Evolutionary conservation across 495 filamentous ascomycete species (phyloP).

Genomic region (Parathielavia hyrcaniae): DNA sequence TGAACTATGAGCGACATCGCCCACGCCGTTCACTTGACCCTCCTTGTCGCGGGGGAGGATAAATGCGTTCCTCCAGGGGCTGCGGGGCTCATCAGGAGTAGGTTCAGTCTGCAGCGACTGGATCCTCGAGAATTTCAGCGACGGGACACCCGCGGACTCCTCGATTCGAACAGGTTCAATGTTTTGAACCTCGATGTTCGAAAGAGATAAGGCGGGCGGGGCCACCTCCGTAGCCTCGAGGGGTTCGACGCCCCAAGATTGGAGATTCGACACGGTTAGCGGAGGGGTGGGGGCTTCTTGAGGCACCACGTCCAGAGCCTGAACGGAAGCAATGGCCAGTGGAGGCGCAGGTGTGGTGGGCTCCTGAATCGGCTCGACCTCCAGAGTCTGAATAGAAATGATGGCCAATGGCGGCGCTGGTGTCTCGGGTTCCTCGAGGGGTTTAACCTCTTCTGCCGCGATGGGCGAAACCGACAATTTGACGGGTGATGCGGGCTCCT

Average conservation of each 20-base stretch:
- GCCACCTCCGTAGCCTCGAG: slow-evolving; percentile 13
- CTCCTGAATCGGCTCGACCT: slow-evolving; percentile 36
- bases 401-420: slow-evolving; percentile 27
- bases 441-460: slow-evolving; percentile 26
- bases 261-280: slow-evolving; percentile 23
- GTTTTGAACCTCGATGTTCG: slow-evolving; percentile 31
- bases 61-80: slow-evolving; percentile 44
- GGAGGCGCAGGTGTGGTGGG: slow-evolving; percentile 11
- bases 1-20: slow-evolving; percentile 28
- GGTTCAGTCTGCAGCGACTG: slow-evolving; percentile 48
- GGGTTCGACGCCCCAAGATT: slow-evolving; percentile 22
- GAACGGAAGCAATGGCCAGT: slow-evolving; percentile 29
- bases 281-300: slow-evolving; percentile 13
- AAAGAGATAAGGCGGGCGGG: slow-evolving; percentile 21
- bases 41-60: slow-evolving; percentile 42
- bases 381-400: slow-evolving; percentile 27
- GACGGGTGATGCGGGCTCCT: slow-evolving; percentile 18
- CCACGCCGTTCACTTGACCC: slow-evolving; percentile 3
- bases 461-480: slow-evolving; percentile 29
- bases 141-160: slow-evolving; percentile 16
- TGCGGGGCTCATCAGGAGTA: slow-evolving; percentile 34
- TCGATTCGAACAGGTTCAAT: slow-evolving; percentile 32
- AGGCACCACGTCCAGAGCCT: slow-evolving; percentile 34
- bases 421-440: slow-evolving; percentile 22
- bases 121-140: slow-evolving; percentile 45